Percentiles rank a stretch among this genome's conserved stretches.
Evolutionary conservation across 768 basidiomycete genomes (phyloP).

Genomic region (Sistotremastrum suecicum): DNA sequence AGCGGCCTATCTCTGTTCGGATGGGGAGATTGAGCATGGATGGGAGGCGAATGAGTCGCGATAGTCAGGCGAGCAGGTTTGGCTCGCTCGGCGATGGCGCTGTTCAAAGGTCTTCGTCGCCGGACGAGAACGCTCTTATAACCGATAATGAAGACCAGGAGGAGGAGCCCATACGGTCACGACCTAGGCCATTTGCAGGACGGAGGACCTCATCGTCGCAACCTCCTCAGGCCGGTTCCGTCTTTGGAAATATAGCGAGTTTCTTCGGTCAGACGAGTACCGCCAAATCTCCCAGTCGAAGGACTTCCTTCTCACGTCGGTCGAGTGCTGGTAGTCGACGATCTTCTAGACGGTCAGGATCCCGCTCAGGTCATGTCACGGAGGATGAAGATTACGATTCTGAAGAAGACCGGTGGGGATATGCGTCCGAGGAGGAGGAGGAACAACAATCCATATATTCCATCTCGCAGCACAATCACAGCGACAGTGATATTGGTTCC

Average conservation of each 20-base stretch:
- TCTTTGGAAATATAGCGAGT: slow-evolving; percentile 53
- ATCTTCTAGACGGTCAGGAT: slow-evolving; percentile 39
- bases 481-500: slow-evolving; percentile 23
- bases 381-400: slow-evolving; percentile 36
- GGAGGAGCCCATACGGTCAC: slow-evolving; percentile 37
- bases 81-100: slow-evolving; percentile 20
- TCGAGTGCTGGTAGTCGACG: slow-evolving; percentile 38
- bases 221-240: slow-evolving; percentile 20
- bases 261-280: slow-evolving; percentile 43
- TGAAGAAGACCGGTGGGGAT: slow-evolving; percentile 75
- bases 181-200: slow-evolving; percentile 12
- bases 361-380: slow-evolving; percentile 43
- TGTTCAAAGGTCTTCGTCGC: slow-evolving; percentile 12
- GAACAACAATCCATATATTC: slow-evolving; percentile 13
- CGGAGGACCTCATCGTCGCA: slow-evolving; percentile 9
- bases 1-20: slow-evolving; percentile 6
- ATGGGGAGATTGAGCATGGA: background rate
- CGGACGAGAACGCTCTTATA: slow-evolving; percentile 30
- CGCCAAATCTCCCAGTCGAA: slow-evolving; percentile 27
- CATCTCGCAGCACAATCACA: slow-evolving; percentile 25
- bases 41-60: slow-evolving; percentile 4
- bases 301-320: slow-evolving; percentile 42
- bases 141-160: slow-evolving; percentile 35
- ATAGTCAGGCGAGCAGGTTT: background rate
- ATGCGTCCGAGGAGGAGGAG: slow-evolving; percentile 75